Conservation (phyloP, 208 protist genomes). For the Herpetomonas muscarum region DNA sequence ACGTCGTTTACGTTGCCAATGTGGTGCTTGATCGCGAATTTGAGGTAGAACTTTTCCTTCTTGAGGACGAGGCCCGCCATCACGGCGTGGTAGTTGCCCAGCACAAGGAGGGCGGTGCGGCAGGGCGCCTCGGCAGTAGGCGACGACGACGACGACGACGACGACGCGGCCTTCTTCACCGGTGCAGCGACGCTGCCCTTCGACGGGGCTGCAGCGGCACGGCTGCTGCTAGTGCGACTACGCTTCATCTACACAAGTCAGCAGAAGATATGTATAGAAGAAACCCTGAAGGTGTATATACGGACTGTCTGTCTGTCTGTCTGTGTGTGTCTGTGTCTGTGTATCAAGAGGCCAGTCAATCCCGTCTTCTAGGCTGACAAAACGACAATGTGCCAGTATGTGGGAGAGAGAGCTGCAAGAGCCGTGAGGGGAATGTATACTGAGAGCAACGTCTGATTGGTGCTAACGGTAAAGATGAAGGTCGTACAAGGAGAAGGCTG, state of each 20-base stretch:
- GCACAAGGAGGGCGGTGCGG: conserved; percentile 45
- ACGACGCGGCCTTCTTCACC: not conserved
- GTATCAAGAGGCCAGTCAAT: no score
- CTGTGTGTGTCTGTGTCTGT: no score
- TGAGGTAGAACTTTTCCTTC: conserved; percentile 50
- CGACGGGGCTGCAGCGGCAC: no score
- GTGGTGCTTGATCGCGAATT: conserved; percentile 75
- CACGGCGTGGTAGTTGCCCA: conserved; percentile 77
- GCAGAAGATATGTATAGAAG: not conserved
- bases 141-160: not conserved
- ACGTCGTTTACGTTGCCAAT: conserved; percentile 44
- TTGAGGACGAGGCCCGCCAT: conserved; percentile 60
- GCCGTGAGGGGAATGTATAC: no score
- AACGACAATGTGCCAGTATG: not conserved
- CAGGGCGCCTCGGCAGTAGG: conserved; percentile 7
- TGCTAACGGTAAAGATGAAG: no score
- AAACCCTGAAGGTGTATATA: no score
- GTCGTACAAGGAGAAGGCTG: no score
- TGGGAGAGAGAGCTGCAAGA: not conserved
- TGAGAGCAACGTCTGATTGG: no score
- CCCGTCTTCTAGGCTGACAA: no score
- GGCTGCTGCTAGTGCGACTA: not conserved
- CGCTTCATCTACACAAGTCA: not conserved
- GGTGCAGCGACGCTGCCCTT: no score
- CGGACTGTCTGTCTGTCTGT: no score